Base-by-base conservation (phyloP, 164 flowering plant genomes). In the Aristolochia fimbriata region DNA sequence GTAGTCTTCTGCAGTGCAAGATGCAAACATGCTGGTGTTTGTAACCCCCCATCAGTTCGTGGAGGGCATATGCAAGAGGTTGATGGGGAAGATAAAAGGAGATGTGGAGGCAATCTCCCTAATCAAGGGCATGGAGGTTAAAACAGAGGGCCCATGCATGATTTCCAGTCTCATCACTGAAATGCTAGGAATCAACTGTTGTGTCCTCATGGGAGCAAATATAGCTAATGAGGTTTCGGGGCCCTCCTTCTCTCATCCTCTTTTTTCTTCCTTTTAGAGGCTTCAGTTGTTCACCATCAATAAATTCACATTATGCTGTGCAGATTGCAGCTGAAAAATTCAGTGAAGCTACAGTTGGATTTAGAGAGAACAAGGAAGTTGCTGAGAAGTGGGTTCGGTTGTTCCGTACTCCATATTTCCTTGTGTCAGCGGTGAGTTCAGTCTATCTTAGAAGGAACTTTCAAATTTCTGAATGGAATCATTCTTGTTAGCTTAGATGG, bases 201-300 rank as follows among this genome's bases (percentile, higher is more conserved):
- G 91, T 65, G 98, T 93, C 55, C 76, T 93, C 19, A 93, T 93
- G 98, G 98, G 98, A 0, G 96, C 98, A 30, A 93, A 93, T 76
- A 90, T 93, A 31, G 97, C 97, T 24, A 81, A 86, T 61, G 98
- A 93, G 91, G 98, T 84, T n/a, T n/a, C 15, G n/a, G 30, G 24
- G 25, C 60, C 27, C 43, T 43, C n/a, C 24, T 13, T 37, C n/a
- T 6, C 11, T 43, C 21, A 19, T 10, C 48, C 10, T 37, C 24
- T 12, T 21, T 15, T n/a, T 25, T 22, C 37, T 16, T 33, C 52
- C 21, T 20, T 2, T n/a, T 24, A 17, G 21, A 23, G 27, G 50
- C 23, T 19, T 45, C 17, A 56, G n/a, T 56, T 12, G n/a, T 56
- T 37, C 1, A 3, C 4, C 12, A 2, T 56, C 46, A 4, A 15